A percentile compares a stretch with the other conserved stretches of the same genome.
Conservation (phyloP, 169 alveolate genomes). For the Perkinsus marinus region DNA sequence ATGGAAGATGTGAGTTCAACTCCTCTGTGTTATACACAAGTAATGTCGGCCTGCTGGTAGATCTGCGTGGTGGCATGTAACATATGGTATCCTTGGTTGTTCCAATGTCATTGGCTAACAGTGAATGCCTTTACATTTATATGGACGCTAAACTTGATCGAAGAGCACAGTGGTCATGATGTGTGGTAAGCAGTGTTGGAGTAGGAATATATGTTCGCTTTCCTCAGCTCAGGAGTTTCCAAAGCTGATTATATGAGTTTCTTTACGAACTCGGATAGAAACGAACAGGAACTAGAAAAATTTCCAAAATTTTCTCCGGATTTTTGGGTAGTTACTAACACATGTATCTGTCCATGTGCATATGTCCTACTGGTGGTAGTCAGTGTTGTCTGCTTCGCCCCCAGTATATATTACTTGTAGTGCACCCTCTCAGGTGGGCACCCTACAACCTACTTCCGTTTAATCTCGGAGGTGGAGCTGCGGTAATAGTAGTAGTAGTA, state of each 20-base stretch:
- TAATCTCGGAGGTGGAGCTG: constrained; percentile 1
- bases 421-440: neutral
- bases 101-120: neutral
- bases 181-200: constrained; percentile 4
- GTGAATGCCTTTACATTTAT: neutral
- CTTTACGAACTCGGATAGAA: no score
- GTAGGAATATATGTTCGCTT: no score
- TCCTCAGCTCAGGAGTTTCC: no score
- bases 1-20: neutral
- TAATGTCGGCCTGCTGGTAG: neutral
- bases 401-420: neutral
- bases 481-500: no score
- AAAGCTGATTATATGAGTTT: no score
- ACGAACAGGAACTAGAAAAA: no score
- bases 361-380: no score
- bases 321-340: no score
- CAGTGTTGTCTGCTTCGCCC: no score
- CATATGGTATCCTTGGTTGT: neutral
- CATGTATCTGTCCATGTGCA: no score
- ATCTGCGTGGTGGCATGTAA: neutral
- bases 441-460: neutral
- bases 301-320: no score
- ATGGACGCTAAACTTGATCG: neutral
- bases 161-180: constrained; percentile 1
- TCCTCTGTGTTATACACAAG: no score